Percentiles rank a stretch among this genome's conserved stretches.
Conservation (phyloP, 73 alveolate species). For the Urostyla sp. region DNA sequence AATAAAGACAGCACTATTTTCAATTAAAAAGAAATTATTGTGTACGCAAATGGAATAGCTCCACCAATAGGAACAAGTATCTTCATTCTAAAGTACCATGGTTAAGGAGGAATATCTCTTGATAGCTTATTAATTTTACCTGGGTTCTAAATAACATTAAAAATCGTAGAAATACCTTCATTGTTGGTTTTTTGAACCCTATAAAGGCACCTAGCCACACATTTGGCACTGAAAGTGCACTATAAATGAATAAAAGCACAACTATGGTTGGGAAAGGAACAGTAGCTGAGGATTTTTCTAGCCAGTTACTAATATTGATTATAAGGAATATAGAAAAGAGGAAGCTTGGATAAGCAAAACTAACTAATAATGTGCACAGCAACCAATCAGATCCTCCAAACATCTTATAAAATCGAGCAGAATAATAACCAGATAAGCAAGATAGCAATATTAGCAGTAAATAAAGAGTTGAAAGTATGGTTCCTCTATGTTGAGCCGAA, state of each 20-base stretch:
- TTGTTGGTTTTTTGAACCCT: conserved; percentile 37
- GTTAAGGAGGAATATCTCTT: conserved; percentile 55
- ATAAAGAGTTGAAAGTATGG: conserved; percentile 1
- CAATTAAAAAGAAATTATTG: neutral
- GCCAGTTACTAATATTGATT: conserved; percentile 36
- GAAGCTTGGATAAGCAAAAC: conserved; percentile 18
- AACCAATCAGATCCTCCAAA: conserved; percentile 55
- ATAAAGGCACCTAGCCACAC: conserved; percentile 51
- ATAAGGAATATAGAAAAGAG: conserved; percentile 11
- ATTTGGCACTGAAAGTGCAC: conserved; percentile 16
- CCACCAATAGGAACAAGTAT: conserved; percentile 34
- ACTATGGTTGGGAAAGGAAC: conserved; percentile 4
- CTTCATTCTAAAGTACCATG: conserved; percentile 3
- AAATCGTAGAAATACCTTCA: too few relatives aligned
- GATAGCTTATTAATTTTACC: conserved; percentile 28
- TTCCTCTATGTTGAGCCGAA: conserved; percentile 29
- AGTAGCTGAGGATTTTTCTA: conserved; percentile 36
- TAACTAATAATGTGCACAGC: neutral
- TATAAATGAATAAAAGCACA: neutral
- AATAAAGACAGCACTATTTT: conserved; percentile 33
- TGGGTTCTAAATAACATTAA: too few relatives aligned
- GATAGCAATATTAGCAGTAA: conserved; percentile 5
- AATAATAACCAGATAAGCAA: conserved; percentile 15
- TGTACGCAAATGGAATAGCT: conserved; percentile 21
- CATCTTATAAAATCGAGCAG: conserved; percentile 46